A percentile compares a stretch with the other conserved stretches of the same genome.
phyloP scores from a whole-genome alignment of 2,329 filamentous ascomycete genomes.

The Alternaria consortialis region DNA sequence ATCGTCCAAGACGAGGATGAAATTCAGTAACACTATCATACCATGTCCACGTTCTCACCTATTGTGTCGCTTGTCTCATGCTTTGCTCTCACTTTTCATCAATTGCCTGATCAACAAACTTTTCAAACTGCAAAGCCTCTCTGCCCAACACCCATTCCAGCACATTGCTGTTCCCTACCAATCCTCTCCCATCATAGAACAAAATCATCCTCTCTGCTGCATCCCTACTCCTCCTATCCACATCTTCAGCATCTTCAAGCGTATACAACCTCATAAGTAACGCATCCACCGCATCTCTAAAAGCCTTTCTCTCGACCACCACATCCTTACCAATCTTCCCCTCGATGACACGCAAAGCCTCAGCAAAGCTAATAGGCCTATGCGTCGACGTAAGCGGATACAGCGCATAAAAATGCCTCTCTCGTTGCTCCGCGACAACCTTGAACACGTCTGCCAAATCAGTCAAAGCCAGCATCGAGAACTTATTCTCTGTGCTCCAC shows the following conservation, averaged over 20 bases:
- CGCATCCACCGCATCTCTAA: constrained; percentile 28
- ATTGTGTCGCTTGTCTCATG: not conserved
- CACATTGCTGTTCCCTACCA: constrained; percentile 4
- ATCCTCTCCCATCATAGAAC: not conserved
- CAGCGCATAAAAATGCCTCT: constrained; percentile 39
- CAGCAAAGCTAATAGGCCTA: constrained; percentile 24
- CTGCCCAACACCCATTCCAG: not conserved
- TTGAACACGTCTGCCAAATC: constrained; percentile 39
- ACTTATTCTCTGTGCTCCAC: constrained; percentile 31
- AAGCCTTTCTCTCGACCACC: constrained; percentile 22
- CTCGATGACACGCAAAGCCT: constrained; percentile 25
- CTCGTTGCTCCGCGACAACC: constrained; percentile 31
- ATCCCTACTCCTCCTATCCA: not conserved
- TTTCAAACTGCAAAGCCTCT: not conserved
- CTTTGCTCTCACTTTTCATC: not conserved
- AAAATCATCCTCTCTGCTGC: not conserved
- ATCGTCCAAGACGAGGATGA: not conserved
- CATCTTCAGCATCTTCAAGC: not conserved
- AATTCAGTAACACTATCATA: not conserved
- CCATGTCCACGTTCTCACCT: not conserved
- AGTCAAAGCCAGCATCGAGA: constrained; percentile 35
- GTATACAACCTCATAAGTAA: constrained; percentile 16
- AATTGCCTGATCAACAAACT: not conserved
- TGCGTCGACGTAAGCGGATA: constrained; percentile 38
- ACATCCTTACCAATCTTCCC: constrained; percentile 37